A percentile compares a stretch with the other conserved stretches of the same genome.
Conservation (phyloP, 352 stramenopile species). For the Peronospora belbahrii region DNA sequence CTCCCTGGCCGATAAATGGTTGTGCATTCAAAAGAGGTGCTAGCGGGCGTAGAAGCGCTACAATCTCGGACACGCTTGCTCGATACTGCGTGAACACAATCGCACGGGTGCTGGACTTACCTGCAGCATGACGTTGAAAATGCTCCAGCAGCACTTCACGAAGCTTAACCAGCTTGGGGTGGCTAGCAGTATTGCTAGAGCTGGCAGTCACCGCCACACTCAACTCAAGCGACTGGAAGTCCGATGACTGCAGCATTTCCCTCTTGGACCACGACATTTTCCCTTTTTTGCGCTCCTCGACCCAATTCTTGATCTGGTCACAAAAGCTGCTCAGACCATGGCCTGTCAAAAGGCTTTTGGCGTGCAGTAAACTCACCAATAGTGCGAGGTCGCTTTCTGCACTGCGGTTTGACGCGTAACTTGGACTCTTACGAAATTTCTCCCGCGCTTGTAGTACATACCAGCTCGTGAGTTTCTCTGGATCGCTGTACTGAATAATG, state of each 20-base stretch:
- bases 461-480: slow-evolving; percentile 70
- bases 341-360: slow-evolving; percentile 64
- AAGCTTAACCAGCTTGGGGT: slow-evolving; percentile 89
- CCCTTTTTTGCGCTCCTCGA: slow-evolving; percentile 39
- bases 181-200: slow-evolving; percentile 27
- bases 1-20: slow-evolving; percentile 91
- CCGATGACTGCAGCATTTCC: slow-evolving; percentile 58
- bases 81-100: slow-evolving; percentile 98
- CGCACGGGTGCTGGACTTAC: slow-evolving; percentile 81
- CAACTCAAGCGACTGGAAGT: slow-evolving; percentile 58
- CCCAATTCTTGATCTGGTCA: slow-evolving; percentile 53
- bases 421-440: slow-evolving; percentile 55
- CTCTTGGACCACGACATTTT: slow-evolving; percentile 75
- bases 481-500: slow-evolving; percentile 62
- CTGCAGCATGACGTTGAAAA: slow-evolving; percentile 61
- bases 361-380: slow-evolving; percentile 66
- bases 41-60: slow-evolving; percentile 59
- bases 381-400: slow-evolving; percentile 74
- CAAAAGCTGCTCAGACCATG: slow-evolving; percentile 74
- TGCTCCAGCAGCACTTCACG: slow-evolving; percentile 83
- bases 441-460: slow-evolving; percentile 75
- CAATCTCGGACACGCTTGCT: slow-evolving; percentile 92
- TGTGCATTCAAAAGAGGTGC: slow-evolving; percentile 81
- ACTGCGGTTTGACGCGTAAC: slow-evolving; percentile 55
- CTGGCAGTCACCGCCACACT: slow-evolving; percentile 27